phyloP scores from a whole-genome alignment of 106 monocot species.

The Allium fistulosum region DNA sequence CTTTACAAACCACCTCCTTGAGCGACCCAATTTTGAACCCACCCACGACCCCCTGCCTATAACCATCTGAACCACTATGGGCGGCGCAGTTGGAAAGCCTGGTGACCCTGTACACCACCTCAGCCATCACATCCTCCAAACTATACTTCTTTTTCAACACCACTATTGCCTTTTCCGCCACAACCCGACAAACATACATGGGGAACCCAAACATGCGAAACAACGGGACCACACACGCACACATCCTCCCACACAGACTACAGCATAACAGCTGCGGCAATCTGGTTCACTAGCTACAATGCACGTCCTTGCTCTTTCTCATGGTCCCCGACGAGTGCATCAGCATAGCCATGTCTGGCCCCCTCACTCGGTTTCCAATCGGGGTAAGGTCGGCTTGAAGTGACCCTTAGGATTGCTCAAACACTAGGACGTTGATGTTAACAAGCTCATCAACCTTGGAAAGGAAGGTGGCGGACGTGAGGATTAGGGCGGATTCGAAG shows the following conservation, averaged over 20 bases:
- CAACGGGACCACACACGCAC: constrained; percentile 55
- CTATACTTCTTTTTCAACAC: constrained; percentile 40
- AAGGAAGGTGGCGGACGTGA: no score
- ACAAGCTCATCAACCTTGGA: no score
- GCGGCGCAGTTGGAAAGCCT: constrained; percentile 55
- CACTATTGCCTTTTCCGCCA: constrained; percentile 38
- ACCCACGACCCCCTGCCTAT: background rate
- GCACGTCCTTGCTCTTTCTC: constrained; percentile 63
- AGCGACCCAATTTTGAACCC: constrained; percentile 21
- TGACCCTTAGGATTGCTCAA: background rate
- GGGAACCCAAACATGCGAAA: constrained; percentile 88
- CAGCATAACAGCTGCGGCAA: constrained; percentile 34
- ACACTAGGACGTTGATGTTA: no score
- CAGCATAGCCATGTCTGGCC: constrained; percentile 41
- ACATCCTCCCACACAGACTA: constrained; percentile 21
- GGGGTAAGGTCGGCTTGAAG: constrained; percentile 1
- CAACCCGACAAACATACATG: constrained; percentile 49
- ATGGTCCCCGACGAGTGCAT: constrained; percentile 92
- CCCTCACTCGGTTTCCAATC: background rate
- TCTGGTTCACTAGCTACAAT: constrained; percentile 41
- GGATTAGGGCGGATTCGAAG: no score
- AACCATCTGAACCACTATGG: constrained; percentile 52
- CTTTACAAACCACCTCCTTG: constrained; percentile 56
- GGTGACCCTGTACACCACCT: constrained; percentile 45
- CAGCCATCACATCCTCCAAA: constrained; percentile 8